Base-by-base conservation (phyloP, 225 moss, liverwort and hornwort species). In the Polytrichum commune region DNA sequence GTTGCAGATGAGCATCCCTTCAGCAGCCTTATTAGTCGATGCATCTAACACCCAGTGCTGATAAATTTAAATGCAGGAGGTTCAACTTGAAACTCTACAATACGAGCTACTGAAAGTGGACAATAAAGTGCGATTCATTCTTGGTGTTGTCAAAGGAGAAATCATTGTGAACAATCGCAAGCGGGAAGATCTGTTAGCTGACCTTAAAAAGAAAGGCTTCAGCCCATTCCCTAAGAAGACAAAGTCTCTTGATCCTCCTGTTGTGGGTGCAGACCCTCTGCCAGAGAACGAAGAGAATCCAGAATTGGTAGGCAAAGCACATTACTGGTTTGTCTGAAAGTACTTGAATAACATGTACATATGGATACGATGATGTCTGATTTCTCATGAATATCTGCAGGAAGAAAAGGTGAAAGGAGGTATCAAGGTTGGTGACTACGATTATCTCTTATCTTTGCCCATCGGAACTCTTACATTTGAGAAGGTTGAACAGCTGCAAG, bases 121-220 rank as follows among this genome's bases (percentile, higher is more conserved):
- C 81, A 98, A 95, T 79, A 95, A 90, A 83, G 98, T 98, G 73
- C 84, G 98, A 58, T 98, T 98, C 64, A 95, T 98, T 25, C 78
- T 95, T 18, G 98, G 88, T 58, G 98, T 98, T 19, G 95, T 98
- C 35, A 84, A 83, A 55, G 95, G 89, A 53, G 89, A 95, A 16
- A 95, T 98, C 13, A 77, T 98, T 19, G 95, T 98, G 3, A 98
- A 86, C 82, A 98, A 98, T 60, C 83, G 98, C 53, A 98, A 98
- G 77, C 90, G 95, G 58, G 90, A 84, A 19, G 91, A 90, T 69
- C 84, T 98, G 68, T 77, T 98, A 29, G 72, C 80, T 25, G 98
- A 98, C 19, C 79, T 98, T 19, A 87, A 84, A 66, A 71, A 27
- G 8, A 98, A 89, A 68, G 90, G 89, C 7, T 98, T 98, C 75